A percentile compares a stretch with the other conserved stretches of the same genome.
Conservation (phyloP, 228 moss, liverwort and hornwort species). For the Sphagnum magellanicum region DNA sequence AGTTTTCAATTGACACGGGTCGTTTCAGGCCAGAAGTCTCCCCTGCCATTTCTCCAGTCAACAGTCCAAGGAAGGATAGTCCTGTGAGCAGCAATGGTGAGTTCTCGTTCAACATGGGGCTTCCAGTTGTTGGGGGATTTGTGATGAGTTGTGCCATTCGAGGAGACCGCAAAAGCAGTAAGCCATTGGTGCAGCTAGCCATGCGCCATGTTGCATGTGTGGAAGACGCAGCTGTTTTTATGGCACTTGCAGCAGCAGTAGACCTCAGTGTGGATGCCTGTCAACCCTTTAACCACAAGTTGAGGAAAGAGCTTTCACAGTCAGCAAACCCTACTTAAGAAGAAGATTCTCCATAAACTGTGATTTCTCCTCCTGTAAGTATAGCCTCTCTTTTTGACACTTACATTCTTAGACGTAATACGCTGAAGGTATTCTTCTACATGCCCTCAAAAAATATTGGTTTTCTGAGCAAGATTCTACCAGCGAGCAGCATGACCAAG, state of each 20-base stretch:
- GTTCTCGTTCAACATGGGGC: conserved; percentile 49
- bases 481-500: background rate
- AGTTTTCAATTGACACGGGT: conserved; percentile 68
- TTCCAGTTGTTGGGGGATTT: conserved; percentile 70
- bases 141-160: conserved; percentile 80
- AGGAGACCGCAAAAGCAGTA: conserved; percentile 50
- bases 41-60: conserved; percentile 43
- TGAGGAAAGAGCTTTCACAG: conserved; percentile 59
- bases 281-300: conserved; percentile 63
- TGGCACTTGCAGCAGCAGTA: conserved; percentile 79
- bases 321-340: conserved; percentile 32
- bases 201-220: conserved; percentile 76
- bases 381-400: background rate
- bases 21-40: conserved; percentile 50
- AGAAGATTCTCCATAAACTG: background rate
- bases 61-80: conserved; percentile 45
- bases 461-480: background rate
- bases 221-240: conserved; percentile 78
- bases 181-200: conserved; percentile 70
- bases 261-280: conserved; percentile 90
- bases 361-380: background rate
- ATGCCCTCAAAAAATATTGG: background rate
- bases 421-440: background rate
- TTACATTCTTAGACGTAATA: background rate
- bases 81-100: conserved; percentile 57